Conservation (phyloP, 345 rosid genomes). For the Mallotus nudiflorus region DNA sequence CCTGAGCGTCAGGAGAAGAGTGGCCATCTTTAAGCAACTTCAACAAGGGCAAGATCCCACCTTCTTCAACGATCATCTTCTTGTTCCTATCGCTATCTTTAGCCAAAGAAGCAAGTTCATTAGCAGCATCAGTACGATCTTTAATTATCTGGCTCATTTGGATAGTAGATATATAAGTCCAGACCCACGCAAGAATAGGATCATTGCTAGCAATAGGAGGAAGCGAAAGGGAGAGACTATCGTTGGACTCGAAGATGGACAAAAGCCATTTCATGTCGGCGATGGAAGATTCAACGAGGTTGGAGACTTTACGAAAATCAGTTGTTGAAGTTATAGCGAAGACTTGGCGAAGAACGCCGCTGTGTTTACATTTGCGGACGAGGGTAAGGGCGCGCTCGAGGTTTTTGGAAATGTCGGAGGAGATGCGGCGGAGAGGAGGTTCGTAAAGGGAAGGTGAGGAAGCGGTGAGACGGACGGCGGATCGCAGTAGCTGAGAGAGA, state of each 20-base stretch:
- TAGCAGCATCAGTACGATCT: slow-evolving; percentile 53
- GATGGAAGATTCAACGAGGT: slow-evolving; percentile 51
- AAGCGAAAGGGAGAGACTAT: slow-evolving; percentile 45
- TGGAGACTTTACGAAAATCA: slow-evolving; percentile 52
- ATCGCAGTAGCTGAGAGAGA: slow-evolving; percentile 54
- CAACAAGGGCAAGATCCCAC: slow-evolving; percentile 48
- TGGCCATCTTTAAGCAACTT: slow-evolving; percentile 54
- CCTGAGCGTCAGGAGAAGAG: slow-evolving; percentile 45
- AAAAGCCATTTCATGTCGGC: slow-evolving; percentile 62
- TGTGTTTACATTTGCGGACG: slow-evolving; percentile 53
- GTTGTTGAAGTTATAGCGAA: slow-evolving; percentile 56
- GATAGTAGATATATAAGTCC: slow-evolving; percentile 50
- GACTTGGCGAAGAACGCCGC: slow-evolving; percentile 54
- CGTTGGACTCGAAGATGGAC: slow-evolving; percentile 49
- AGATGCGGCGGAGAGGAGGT: slow-evolving; percentile 52
- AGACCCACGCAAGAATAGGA: slow-evolving; percentile 70
- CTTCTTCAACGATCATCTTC: slow-evolving; percentile 62
- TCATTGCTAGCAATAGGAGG: slow-evolving; percentile 71
- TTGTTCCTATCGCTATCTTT: slow-evolving; percentile 55
- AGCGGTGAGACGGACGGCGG: slow-evolving; percentile 44
- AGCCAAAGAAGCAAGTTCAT: slow-evolving; percentile 51
- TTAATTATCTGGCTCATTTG: slow-evolving; percentile 52
- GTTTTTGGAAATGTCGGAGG: slow-evolving; percentile 54
- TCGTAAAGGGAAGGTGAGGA: slow-evolving; percentile 50
- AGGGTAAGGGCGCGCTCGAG: slow-evolving; percentile 57